A percentile compares a stretch with the other conserved stretches of the same genome.
Conservation (phyloP, 176 grass and related monocot genomes). For the Carex scoparia region DNA sequence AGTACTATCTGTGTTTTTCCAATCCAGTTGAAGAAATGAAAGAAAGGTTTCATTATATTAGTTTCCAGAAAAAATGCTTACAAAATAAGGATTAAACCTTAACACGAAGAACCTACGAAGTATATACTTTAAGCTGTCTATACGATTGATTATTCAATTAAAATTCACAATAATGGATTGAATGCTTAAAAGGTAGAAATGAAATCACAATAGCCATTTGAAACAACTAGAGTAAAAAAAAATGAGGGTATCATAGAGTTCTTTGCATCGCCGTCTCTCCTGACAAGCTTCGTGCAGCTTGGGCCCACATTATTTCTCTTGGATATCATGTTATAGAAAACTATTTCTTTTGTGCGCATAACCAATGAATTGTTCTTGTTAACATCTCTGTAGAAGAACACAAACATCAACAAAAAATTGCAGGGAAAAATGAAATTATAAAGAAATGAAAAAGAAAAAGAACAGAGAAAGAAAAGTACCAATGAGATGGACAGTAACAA, state of each 20-base stretch:
- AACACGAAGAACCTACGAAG: neutral
- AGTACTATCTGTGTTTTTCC: neutral
- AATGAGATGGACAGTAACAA: constrained; percentile 78
- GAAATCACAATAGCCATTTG: neutral
- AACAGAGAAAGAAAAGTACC: constrained; percentile 36
- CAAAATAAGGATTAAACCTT: neutral
- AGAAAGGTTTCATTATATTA: neutral
- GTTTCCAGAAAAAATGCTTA: neutral
- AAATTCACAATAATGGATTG: neutral
- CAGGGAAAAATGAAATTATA: neutral
- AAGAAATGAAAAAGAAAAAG: constrained; percentile 16
- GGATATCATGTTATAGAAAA: constrained; percentile 65
- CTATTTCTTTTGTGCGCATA: constrained; percentile 56
- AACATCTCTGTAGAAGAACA: constrained; percentile 38
- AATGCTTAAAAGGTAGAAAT: neutral
- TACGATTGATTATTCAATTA: constrained; percentile 9
- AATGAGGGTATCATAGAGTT: neutral
- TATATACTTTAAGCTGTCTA: constrained; percentile 1
- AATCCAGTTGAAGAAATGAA: neutral
- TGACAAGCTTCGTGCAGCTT: constrained; percentile 38
- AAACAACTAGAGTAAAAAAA: neutral
- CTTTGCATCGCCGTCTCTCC: constrained; percentile 29
- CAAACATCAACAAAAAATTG: constrained; percentile 7
- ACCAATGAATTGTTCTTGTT: constrained; percentile 67
- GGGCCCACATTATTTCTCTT: constrained; percentile 54